Evolutionary conservation across 371 early-diverging fungal species (phyloP).

Genomic region (Mucor lusitanicus): DNA sequence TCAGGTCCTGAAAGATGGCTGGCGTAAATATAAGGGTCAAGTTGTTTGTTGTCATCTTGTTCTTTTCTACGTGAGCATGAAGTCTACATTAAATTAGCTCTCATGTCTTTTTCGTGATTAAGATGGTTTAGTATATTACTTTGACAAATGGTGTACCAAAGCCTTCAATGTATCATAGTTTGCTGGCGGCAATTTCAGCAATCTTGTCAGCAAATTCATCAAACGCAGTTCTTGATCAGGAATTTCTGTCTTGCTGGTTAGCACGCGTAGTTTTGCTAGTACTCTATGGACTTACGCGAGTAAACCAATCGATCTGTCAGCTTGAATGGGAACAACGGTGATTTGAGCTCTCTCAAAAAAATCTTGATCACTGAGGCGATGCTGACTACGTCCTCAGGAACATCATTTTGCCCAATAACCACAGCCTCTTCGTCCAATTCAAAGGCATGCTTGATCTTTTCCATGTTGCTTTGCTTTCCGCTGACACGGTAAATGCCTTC

Average conservation of each 20-base stretch:
- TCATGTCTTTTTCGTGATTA: not conserved
- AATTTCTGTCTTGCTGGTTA: conserved; percentile 31
- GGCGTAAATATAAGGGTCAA: conserved; percentile 61
- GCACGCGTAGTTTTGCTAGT: not conserved
- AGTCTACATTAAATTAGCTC: not conserved
- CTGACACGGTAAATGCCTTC: conserved; percentile 75
- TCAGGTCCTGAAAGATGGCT: conserved; percentile 64
- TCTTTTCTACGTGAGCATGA: conserved; percentile 47
- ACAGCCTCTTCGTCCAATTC: conserved; percentile 59
- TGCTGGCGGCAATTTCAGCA: conserved; percentile 53
- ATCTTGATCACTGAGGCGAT: conserved; percentile 66
- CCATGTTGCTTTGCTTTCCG: conserved; percentile 63
- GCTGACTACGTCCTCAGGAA: conserved; percentile 58
- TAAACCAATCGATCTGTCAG: conserved; percentile 58
- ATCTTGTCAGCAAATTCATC: conserved; percentile 51
- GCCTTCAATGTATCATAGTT: conserved; percentile 61
- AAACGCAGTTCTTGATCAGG: conserved; percentile 51
- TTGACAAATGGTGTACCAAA: conserved; percentile 54
- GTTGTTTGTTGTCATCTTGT: conserved; percentile 61
- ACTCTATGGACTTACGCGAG: conserved; percentile 44
- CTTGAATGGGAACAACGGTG: conserved; percentile 67
- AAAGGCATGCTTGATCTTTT: conserved; percentile 55
- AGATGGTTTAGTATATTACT: conserved; percentile 25
- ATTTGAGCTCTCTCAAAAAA: conserved; percentile 65
- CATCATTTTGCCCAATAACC: conserved; percentile 51